These are phyloP conservation scores for Suhomyces taliae DNA, from an alignment of 1,139 yeast genomes.

Conservation along the genomic window DNA sequence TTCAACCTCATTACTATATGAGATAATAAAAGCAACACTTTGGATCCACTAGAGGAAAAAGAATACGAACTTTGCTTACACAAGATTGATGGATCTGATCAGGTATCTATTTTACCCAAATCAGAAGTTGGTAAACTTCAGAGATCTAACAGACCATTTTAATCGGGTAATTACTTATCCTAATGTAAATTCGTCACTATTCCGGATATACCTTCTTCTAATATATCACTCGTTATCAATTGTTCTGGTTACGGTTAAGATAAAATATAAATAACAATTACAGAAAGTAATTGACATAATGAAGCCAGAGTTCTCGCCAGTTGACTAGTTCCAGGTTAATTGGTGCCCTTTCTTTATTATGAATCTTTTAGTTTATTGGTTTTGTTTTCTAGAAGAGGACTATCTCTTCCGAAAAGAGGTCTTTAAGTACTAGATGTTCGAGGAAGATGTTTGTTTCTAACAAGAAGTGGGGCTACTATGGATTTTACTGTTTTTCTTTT, in stretches of 20 bases:
- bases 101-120: not conserved
- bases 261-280: not conserved
- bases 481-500: too few relatives aligned
- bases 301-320: not conserved
- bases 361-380: conserved; percentile 9
- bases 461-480: conserved; percentile 7
- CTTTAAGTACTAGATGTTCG: conserved; percentile 3
- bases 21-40: not conserved
- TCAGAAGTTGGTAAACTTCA: not conserved
- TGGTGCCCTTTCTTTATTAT: not conserved
- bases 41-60: not conserved
- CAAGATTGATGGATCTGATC: not conserved
- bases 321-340: not conserved
- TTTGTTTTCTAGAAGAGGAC: conserved; percentile 4
- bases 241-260: not conserved
- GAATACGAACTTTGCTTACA: conserved; percentile 4
- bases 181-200: conserved; percentile 4
- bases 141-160: not conserved
- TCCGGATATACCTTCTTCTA: conserved; percentile 3
- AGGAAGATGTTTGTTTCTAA: conserved; percentile 2
- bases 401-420: conserved; percentile 5
- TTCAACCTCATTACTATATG: not conserved
- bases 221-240: not conserved
- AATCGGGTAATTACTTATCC: not conserved
- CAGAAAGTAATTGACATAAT: not conserved